Evolutionary conservation across 768 basidiomycete species (phyloP).

Genomic region (Trametes maxima): DNA sequence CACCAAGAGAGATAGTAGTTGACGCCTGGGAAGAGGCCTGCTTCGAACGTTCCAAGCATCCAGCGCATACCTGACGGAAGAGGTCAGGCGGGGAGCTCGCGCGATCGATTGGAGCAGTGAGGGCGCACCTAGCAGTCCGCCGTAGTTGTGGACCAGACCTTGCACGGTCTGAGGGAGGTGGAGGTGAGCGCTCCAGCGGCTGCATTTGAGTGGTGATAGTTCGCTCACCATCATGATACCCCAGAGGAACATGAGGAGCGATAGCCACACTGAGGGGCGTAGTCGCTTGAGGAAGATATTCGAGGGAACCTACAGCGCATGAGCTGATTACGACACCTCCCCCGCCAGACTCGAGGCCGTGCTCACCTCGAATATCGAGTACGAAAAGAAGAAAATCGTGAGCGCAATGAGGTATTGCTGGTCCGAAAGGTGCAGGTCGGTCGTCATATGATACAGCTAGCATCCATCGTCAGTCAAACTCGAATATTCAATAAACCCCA

Average conservation of each 20-base stretch:
- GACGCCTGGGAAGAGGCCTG: slow-evolving; percentile 54
- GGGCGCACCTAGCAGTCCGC: slow-evolving; percentile 62
- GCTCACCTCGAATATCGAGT: slow-evolving; percentile 68
- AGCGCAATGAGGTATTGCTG: slow-evolving; percentile 66
- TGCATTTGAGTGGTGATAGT: not conserved
- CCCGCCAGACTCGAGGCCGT: slow-evolving; percentile 11
- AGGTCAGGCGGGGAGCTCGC: not conserved
- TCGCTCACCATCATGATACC: slow-evolving; percentile 69
- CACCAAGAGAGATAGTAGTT: slow-evolving; percentile 77
- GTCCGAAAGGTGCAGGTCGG: slow-evolving; percentile 60
- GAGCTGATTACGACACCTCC: not conserved
- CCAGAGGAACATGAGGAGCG: slow-evolving; percentile 72
- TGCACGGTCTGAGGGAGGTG: slow-evolving; percentile 58
- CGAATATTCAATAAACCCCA: not conserved
- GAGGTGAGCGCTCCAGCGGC: not conserved
- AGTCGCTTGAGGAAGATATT: slow-evolving; percentile 74
- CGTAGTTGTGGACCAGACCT: slow-evolving; percentile 68
- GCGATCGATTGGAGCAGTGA: not conserved
- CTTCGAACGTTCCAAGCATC: slow-evolving; percentile 76
- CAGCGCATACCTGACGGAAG: slow-evolving; percentile 59
- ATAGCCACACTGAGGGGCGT: slow-evolving; percentile 78
- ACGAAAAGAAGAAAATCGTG: slow-evolving; percentile 58
- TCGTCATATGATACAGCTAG: slow-evolving; percentile 66
- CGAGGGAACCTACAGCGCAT: slow-evolving; percentile 54
- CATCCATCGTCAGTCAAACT: not conserved